Base-by-base conservation (phyloP, 768 basidiomycete species). In the Rhodotorula sphaerocarpa region DNA sequence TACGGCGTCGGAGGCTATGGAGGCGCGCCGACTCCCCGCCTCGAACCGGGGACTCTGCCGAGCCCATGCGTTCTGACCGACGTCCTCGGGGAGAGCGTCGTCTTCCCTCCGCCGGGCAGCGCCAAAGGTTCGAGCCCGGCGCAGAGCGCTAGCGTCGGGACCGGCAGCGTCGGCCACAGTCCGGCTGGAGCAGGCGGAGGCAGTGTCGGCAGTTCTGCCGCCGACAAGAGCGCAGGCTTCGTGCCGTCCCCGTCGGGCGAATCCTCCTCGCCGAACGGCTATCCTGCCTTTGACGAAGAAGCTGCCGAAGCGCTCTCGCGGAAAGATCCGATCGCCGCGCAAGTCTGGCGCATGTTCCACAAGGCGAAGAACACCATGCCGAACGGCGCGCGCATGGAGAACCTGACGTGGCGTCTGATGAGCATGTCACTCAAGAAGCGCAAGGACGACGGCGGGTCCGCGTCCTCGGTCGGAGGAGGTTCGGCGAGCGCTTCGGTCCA, bases 331-430 rank as follows among this genome's bases (percentile, higher is more conserved):
- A 79, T 95, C 27, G 90, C 90, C 1, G 87, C 92, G 2, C 90
- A 96, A 77, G 87, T 97, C 34, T 97, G 93, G 93, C 90, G 86
- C 78, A 87, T 96, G 82, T 97, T 88, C 73, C 84, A 90, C 41
- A 84, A 87, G 64, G 87, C 86, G 50, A 91, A 90, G 77, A 87
- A 86, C n/a, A 82, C 80, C 36, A 77, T 93, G 59, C 90, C 92
- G 34, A 89, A 93, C 73, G 89, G 87, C 0, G 88, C 91, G 76
- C 79, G 92, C 72, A 91, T 99, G 89, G 95, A 97, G 78, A 97
- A 96, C 73, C 75, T 97, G 57, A 95, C 92, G 1, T 96, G 93
- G 93, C 79, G 95, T 62, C 88, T 97, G 90, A 96, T 96, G 92
- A 87, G 91, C 30, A 78, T 99, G 73, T 89, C 88, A 18, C 78